These are phyloP conservation scores for Gentiana dahurica DNA, from an alignment of 257 asterid genomes.

Conservation along the genomic window DNA sequence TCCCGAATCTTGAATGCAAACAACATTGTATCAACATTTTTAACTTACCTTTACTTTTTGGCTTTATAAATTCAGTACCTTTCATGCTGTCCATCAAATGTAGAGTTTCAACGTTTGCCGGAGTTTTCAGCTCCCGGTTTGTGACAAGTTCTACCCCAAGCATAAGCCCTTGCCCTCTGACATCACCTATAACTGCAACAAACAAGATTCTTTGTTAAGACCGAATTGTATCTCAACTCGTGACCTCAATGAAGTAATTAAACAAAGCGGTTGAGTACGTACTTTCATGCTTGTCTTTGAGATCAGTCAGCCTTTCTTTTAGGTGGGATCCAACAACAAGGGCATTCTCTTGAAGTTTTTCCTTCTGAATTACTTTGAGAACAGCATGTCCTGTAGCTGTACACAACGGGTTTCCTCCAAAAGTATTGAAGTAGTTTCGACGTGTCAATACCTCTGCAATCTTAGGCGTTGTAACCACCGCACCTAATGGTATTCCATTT, in stretches of 20 bases:
- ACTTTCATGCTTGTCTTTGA: slow-evolving; percentile 62
- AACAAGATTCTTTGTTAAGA: too few species aligned
- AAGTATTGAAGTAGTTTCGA: slow-evolving; percentile 70
- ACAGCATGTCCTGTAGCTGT: slow-evolving; percentile 69
- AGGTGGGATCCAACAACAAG: slow-evolving; percentile 56
- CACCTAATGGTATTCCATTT: slow-evolving; percentile 67
- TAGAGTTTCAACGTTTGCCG: slow-evolving; percentile 39
- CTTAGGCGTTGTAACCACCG: slow-evolving; percentile 60
- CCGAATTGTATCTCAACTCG: background rate
- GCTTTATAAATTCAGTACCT: slow-evolving; percentile 24
- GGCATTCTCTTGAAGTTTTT: slow-evolving; percentile 68
- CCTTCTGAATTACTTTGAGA: slow-evolving; percentile 49
- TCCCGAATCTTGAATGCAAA: slow-evolving; percentile 37
- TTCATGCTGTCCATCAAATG: slow-evolving; percentile 56
- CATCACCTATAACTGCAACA: slow-evolving; percentile 58
- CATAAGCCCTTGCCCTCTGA: slow-evolving; percentile 73
- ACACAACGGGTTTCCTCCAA: slow-evolving; percentile 78
- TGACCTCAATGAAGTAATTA: too few species aligned
- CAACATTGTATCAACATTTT: background rate
- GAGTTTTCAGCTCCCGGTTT: slow-evolving; percentile 45
- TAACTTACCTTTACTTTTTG: background rate
- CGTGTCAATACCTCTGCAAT: slow-evolving; percentile 52
- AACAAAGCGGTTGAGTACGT: background rate
- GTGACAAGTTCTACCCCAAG: slow-evolving; percentile 68
- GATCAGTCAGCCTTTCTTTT: slow-evolving; percentile 44